Conservation (phyloP, 768 basidiomycete genomes). For the Trametes gibbosa region DNA sequence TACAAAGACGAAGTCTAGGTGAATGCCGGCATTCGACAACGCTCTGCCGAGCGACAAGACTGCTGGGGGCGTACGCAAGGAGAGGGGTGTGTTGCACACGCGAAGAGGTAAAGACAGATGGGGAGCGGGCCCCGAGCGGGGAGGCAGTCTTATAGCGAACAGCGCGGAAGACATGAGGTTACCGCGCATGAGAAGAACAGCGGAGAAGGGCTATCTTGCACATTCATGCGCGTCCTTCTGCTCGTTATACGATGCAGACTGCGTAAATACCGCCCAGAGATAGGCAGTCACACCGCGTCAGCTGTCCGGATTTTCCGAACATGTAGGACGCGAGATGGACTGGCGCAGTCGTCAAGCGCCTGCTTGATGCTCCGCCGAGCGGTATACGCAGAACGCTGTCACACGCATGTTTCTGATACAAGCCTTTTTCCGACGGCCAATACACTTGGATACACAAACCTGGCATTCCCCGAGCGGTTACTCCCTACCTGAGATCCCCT, state of each 20-base stretch:
- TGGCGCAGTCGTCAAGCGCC: not conserved
- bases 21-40: conserved; percentile 18
- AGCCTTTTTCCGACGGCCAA: not conserved
- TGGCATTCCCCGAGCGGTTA: not conserved
- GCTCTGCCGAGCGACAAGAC: conserved; percentile 4
- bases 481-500: not conserved
- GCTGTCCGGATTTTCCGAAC: conserved; percentile 3
- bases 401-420: conserved; percentile 14
- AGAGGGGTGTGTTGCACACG: not conserved
- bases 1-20: conserved; percentile 5
- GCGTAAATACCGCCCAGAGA: conserved; percentile 3
- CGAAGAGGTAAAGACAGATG: conserved; percentile 2
- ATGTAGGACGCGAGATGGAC: not conserved
- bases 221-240: conserved; percentile 11
- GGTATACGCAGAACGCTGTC: conserved; percentile 6
- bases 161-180: conserved; percentile 17
- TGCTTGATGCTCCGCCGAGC: conserved; percentile 2
- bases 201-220: conserved; percentile 14
- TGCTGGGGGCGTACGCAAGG: conserved; percentile 1
- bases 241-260: not conserved
- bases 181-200: conserved; percentile 14
- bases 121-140: conserved; percentile 7
- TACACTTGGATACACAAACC: conserved; percentile 1
- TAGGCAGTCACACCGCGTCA: conserved; percentile 6
- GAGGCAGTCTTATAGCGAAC: conserved; percentile 14